These are phyloP conservation scores for Podospora anserina DNA, from an alignment of 495 filamentous ascomycete genomes.

Conservation along the genomic window DNA sequence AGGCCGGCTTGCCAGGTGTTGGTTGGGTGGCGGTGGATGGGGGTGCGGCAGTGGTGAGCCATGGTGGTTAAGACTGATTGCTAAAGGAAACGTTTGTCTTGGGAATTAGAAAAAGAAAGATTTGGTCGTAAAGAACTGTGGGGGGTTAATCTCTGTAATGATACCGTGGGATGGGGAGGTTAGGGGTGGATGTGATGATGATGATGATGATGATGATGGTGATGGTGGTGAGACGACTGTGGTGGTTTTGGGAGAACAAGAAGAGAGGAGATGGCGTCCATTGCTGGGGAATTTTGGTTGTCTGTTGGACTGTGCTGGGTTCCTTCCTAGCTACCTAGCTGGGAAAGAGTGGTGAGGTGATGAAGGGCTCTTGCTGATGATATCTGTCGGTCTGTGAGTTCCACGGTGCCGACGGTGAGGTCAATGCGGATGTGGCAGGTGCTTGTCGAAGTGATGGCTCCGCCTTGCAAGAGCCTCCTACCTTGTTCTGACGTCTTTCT, in stretches of 20 bases:
- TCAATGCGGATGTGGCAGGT: neutral
- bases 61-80: too few species aligned
- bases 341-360: neutral
- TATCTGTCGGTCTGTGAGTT: neutral
- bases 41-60: too few species aligned
- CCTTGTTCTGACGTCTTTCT: neutral
- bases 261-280: neutral
- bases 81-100: too few species aligned
- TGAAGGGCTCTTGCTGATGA: neutral
- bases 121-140: neutral
- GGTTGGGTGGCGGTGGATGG: too few species aligned
- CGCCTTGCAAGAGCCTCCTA: neutral
- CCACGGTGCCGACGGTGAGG: neutral
- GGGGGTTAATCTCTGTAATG: neutral
- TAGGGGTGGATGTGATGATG: neutral
- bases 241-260: neutral
- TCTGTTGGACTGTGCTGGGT: neutral
- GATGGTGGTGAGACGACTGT: neutral
- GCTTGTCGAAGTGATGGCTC: neutral
- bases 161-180: neutral
- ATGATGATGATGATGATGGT: neutral
- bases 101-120: neutral
- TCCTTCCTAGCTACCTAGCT: neutral
- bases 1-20: constrained; percentile 23
- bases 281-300: neutral